These are phyloP conservation scores for Asterionellopsis glacialis DNA, from an alignment of 108 stramenopile genomes.

Conservation along the genomic window DNA sequence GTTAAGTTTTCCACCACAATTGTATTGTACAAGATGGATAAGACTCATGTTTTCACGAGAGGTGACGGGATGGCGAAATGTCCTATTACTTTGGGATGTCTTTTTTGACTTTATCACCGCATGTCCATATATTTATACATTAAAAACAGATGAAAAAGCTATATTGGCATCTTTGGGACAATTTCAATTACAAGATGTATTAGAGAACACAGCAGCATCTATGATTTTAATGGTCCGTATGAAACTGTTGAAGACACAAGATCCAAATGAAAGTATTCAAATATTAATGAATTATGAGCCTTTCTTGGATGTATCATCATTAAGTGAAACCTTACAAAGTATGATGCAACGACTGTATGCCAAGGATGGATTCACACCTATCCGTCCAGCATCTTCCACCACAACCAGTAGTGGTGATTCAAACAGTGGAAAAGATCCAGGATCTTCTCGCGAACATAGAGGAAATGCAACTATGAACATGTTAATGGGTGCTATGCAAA, in stretches of 20 bases:
- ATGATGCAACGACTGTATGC: slow-evolving; percentile 4
- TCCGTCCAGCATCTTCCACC: no score
- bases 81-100: slow-evolving; percentile 41
- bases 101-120: slow-evolving; percentile 30
- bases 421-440: no score
- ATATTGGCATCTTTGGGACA: background rate
- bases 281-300: slow-evolving; percentile 70
- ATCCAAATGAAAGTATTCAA: slow-evolving; percentile 31
- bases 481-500: no score
- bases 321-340: slow-evolving; percentile 1
- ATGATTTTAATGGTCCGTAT: slow-evolving; percentile 58
- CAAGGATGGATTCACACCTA: no score
- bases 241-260: slow-evolving; percentile 38
- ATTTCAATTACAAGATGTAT: slow-evolving; percentile 43
- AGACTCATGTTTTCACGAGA: slow-evolving; percentile 78
- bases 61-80: slow-evolving; percentile 35
- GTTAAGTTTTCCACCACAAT: slow-evolving; percentile 32
- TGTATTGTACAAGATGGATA: slow-evolving; percentile 73
- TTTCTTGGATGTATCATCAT: slow-evolving; percentile 26
- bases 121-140: slow-evolving; percentile 14
- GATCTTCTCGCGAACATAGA: no score
- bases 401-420: no score
- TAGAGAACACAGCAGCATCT: slow-evolving; percentile 59
- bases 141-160: background rate
- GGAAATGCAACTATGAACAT: no score